Evolutionary conservation across 2,329 filamentous ascomycete species (phyloP).

Genomic region (Exophiala mesophila): DNA sequence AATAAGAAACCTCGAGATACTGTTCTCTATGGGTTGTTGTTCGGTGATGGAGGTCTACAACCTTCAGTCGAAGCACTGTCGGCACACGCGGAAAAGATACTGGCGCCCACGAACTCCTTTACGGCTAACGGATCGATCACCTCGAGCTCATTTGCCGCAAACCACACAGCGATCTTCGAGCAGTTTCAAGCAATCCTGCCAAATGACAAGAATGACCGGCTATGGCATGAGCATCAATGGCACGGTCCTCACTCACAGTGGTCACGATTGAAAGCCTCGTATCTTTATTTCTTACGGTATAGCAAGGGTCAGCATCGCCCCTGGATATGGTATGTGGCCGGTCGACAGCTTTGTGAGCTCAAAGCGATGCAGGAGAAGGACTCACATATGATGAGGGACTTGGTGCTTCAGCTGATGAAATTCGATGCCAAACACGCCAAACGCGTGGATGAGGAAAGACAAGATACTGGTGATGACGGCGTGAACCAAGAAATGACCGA

Average conservation of each 20-base stretch:
- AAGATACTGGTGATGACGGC: neutral
- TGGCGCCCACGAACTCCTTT: neutral
- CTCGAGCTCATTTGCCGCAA: conserved; percentile 19
- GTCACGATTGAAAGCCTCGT: conserved; percentile 36
- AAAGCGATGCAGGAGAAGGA: conserved; percentile 24
- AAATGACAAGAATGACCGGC: conserved; percentile 30
- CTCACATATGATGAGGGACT: conserved; percentile 1
- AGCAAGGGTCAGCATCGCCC: neutral
- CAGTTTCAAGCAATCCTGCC: conserved; percentile 27
- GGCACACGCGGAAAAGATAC: neutral
- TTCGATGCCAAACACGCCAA: conserved; percentile 17
- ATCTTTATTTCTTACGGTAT: conserved; percentile 28
- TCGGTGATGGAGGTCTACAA: conserved; percentile 14
- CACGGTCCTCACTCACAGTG: conserved; percentile 31
- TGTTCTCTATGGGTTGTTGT: neutral
- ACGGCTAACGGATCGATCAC: conserved; percentile 9
- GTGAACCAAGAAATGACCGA: neutral
- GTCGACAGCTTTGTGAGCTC: conserved; percentile 29
- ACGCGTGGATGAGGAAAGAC: conserved; percentile 3
- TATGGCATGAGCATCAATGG: conserved; percentile 29
- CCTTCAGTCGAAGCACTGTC: neutral
- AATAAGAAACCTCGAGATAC: conserved; percentile 1
- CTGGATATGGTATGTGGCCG: conserved; percentile 19
- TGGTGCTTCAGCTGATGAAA: conserved; percentile 15
- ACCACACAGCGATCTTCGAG: neutral